Base-by-base conservation (phyloP, 2,329 filamentous ascomycete genomes). In the Aspergillus sp. region DNA sequence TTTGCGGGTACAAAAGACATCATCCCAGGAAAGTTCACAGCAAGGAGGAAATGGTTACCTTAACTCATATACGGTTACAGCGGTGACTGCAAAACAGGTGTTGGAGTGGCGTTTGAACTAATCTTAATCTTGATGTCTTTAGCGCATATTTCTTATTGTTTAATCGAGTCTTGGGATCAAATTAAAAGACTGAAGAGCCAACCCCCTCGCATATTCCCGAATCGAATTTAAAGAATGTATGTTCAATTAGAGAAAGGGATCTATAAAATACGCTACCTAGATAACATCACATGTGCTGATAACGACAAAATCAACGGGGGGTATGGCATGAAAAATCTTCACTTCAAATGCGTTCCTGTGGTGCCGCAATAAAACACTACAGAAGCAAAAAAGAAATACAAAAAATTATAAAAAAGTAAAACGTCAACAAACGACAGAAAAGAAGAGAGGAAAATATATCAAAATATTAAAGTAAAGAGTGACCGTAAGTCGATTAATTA, bases 231-330 rank as follows among this genome's bases (percentile, higher is more conserved):
- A 33, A 39, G 27, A 40, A 19, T 43, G 39, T 44, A 48, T 50
- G 41, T 48, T 35, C 43, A 50, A 50, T 51, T 44, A 45, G 35
- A 28, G 35, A 41, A 33, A 30, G 38, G 40, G 48, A 52, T 47
- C 44, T 49, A 46, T 46, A 46, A 11, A 28, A 43, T 37, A 42
- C 37, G 29, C 42, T 36, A 46, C 37, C 36, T 19, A n/a, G 11
- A 32, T 31, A 29, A 32, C n/a, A 38, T 28, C 32, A 29, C 27
- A 39, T 30, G 8, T 37, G 37, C 39, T 27, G 42, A 10, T 40
- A 40, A 31, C 33, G 27, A 39, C 11, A 31, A 35, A 6, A 13
- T n/a, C n/a, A n/a, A n/a, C n/a, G n/a, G n/a, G n/a, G 26, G 33
- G 33, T 37, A 27, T 31, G 27, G 29, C n/a, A n/a, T n/a, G n/a